A percentile compares a stretch with the other conserved stretches of the same genome.
These are phyloP conservation scores for Chrysoporthe puriensis DNA, from an alignment of 2,329 filamentous ascomycete species.

Conservation along the genomic window DNA sequence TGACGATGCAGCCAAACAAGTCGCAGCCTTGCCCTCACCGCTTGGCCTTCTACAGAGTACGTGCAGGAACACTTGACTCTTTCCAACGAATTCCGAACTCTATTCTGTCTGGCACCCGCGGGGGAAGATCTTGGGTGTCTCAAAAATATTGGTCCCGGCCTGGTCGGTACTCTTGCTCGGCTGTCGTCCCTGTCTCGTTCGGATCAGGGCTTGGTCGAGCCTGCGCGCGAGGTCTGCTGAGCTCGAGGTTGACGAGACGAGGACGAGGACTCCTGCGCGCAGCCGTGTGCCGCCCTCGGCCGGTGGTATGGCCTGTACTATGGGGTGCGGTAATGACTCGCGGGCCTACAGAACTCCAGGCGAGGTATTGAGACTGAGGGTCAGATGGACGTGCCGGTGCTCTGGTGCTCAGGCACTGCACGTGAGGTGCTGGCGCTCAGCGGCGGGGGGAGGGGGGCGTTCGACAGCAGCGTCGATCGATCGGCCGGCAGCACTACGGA, in stretches of 20 bases:
- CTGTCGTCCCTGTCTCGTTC: constrained; percentile 1
- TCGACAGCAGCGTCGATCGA: neutral
- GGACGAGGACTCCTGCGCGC: constrained; percentile 5
- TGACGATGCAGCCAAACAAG: constrained; percentile 41
- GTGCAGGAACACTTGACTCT: constrained; percentile 30
- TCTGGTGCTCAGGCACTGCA: neutral
- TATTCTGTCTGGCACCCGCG: constrained; percentile 3
- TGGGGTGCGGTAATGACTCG: constrained; percentile 3
- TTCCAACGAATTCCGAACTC: constrained; percentile 14
- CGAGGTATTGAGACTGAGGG: neutral
- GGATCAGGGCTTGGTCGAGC: neutral
- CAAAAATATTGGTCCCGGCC: neutral
- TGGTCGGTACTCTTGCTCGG: neutral
- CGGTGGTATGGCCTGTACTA: neutral
- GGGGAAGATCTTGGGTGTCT: constrained; percentile 2
- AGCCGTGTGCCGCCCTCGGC: neutral
- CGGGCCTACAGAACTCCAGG: neutral
- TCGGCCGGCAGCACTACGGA: neutral
- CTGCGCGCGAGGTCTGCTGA: no score
- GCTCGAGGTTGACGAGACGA: constrained; percentile 1
- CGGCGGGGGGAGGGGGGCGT: no score
- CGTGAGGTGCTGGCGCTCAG: constrained; percentile 11
- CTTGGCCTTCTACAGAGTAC: constrained; percentile 36
- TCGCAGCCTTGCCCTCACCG: constrained; percentile 41
- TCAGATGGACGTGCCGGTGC: neutral